A percentile compares a stretch with the other conserved stretches of the same genome.
phyloP scores from a whole-genome alignment of 495 filamentous ascomycete species.

The Diplogelasinospora grovesii region DNA sequence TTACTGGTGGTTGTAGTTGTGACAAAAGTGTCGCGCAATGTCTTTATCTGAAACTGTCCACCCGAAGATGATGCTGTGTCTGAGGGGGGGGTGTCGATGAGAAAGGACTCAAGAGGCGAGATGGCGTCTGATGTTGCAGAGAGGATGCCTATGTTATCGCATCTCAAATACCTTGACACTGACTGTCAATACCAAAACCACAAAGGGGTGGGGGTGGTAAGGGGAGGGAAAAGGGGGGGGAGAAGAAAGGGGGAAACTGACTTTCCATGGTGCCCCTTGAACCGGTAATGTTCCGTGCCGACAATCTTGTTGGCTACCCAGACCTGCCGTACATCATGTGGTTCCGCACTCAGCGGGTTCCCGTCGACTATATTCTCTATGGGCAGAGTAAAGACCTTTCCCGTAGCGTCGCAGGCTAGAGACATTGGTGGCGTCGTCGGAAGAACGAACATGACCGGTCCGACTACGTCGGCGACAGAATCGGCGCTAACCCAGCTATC shows the following conservation, averaged over 20 bases:
- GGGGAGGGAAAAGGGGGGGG: background rate
- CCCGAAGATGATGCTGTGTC: too few species aligned
- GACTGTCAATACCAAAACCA: background rate
- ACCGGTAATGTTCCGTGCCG: slow-evolving; percentile 70
- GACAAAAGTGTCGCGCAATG: slow-evolving; percentile 54
- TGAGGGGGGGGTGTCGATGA: slow-evolving; percentile 55
- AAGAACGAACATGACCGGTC: slow-evolving; percentile 75
- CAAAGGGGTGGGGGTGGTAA: background rate
- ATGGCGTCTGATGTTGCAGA: slow-evolving; percentile 74
- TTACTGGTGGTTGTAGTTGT: slow-evolving; percentile 35
- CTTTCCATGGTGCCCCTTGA: slow-evolving; percentile 85
- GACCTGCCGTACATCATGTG: slow-evolving; percentile 89
- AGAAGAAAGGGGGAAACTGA: slow-evolving; percentile 29
- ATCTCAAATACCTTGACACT: slow-evolving; percentile 56
- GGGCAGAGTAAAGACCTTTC: slow-evolving; percentile 70
- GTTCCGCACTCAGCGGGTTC: slow-evolving; percentile 74
- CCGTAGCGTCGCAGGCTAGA: slow-evolving; percentile 76
- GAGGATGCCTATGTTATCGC: slow-evolving; percentile 76
- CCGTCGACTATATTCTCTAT: slow-evolving; percentile 80
- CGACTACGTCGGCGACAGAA: slow-evolving; percentile 62
- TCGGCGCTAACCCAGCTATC: slow-evolving; percentile 91
- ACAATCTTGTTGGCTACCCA: slow-evolving; percentile 85
- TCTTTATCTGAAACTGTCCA: slow-evolving; percentile 67
- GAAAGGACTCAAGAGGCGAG: slow-evolving; percentile 72
- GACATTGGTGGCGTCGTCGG: slow-evolving; percentile 61